Conservation (phyloP, 2,329 filamentous ascomycete genomes). For the Pseudogymnoascus verrucosus region DNA sequence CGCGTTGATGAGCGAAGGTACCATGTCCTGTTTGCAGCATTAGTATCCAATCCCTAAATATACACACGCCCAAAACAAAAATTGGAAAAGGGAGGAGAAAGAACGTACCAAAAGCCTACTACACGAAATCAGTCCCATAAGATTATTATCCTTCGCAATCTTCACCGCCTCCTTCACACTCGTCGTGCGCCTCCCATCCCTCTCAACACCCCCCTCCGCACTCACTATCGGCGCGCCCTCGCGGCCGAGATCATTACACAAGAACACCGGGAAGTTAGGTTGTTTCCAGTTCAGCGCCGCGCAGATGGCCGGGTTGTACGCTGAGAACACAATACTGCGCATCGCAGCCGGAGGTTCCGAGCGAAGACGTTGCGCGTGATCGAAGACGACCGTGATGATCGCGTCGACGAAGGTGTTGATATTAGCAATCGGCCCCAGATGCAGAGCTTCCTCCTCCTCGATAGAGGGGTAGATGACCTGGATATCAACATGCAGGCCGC, state of each 20-base stretch:
- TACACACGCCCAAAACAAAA: no score
- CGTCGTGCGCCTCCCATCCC: slow-evolving; percentile 64
- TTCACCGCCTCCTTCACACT: slow-evolving; percentile 93
- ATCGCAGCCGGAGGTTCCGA: slow-evolving; percentile 62
- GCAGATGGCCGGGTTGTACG: slow-evolving; percentile 83
- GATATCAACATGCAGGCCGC: slow-evolving; percentile 80
- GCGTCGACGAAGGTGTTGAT: slow-evolving; percentile 82
- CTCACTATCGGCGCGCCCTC: slow-evolving; percentile 34
- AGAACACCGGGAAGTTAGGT: slow-evolving; percentile 91
- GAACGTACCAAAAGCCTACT: slow-evolving; percentile 72
- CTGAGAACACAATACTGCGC: slow-evolving; percentile 86
- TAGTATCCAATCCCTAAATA: no score
- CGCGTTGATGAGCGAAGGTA: slow-evolving; percentile 82
- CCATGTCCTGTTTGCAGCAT: no score
- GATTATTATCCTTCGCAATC: slow-evolving; percentile 90
- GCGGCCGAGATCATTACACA: slow-evolving; percentile 84
- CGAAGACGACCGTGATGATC: slow-evolving; percentile 78
- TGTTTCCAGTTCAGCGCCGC: slow-evolving; percentile 98
- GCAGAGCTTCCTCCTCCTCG: slow-evolving; percentile 61
- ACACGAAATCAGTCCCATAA: slow-evolving; percentile 93
- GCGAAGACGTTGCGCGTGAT: slow-evolving; percentile 69
- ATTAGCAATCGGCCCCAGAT: slow-evolving; percentile 67
- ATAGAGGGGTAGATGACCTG: slow-evolving; percentile 79
- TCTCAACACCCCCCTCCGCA: slow-evolving; percentile 22
- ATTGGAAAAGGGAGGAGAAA: no score